Conservation (phyloP, 495 filamentous ascomycete genomes). For the Annulohypoxylon maeteangense region DNA sequence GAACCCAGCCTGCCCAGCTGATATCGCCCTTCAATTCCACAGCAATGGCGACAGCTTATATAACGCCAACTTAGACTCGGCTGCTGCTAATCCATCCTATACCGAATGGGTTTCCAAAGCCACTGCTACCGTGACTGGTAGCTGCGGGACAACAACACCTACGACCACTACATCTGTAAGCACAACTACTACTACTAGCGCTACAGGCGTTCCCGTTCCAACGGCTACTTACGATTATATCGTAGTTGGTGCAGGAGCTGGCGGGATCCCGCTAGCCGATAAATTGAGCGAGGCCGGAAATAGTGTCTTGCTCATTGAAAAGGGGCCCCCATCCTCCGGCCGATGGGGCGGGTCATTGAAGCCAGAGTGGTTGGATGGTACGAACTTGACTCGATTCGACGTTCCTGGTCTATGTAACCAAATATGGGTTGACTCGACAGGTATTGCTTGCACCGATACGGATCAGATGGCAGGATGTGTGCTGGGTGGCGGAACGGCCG, state of each 20-base stretch:
- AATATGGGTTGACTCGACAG: slow-evolving; percentile 71
- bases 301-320: slow-evolving; percentile 73
- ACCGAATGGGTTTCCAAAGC: slow-evolving; percentile 53
- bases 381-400: slow-evolving; percentile 78
- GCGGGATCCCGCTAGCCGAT: slow-evolving; percentile 72
- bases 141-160: slow-evolving; percentile 47
- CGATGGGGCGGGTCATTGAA: slow-evolving; percentile 66
- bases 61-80: slow-evolving; percentile 49
- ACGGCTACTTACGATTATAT: slow-evolving; percentile 73
- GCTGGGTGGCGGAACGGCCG: slow-evolving; percentile 79
- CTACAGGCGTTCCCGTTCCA: slow-evolving; percentile 58
- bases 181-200: slow-evolving; percentile 45
- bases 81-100: slow-evolving; percentile 57
- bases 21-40: slow-evolving; percentile 54
- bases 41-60: slow-evolving; percentile 60
- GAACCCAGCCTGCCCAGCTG: slow-evolving; percentile 47
- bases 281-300: slow-evolving; percentile 71
- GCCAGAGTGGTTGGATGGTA: slow-evolving; percentile 72
- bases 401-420: slow-evolving; percentile 82
- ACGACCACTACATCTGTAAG: slow-evolving; percentile 41
- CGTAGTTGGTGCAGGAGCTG: slow-evolving; percentile 72
- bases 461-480: slow-evolving; percentile 81
- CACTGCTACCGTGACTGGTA: slow-evolving; percentile 45
- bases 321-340: slow-evolving; percentile 69
- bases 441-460: slow-evolving; percentile 74